Percentiles rank a stretch among this genome's conserved stretches.
Evolutionary conservation across 208 protist genomes (phyloP).

Genomic region (Wallacemonas sp.): DNA sequence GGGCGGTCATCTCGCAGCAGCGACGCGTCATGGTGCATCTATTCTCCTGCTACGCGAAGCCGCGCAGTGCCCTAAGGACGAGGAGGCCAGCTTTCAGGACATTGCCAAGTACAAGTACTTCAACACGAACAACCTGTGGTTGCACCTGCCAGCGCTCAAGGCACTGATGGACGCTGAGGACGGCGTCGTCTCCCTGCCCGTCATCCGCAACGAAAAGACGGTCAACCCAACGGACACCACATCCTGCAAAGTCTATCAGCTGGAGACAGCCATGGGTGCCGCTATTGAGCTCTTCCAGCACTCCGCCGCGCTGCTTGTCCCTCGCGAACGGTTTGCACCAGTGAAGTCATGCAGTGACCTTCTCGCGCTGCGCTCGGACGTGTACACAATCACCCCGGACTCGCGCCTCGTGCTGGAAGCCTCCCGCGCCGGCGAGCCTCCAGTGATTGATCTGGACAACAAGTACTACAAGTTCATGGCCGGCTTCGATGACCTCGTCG

Average conservation of each 20-base stretch:
- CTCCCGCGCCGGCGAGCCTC: slow-evolving; percentile 50
- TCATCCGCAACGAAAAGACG: slow-evolving; percentile 87
- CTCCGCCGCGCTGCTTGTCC: slow-evolving; percentile 89
- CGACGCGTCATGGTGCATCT: background rate
- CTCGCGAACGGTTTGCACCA: slow-evolving; percentile 96
- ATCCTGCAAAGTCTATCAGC: slow-evolving; percentile 78
- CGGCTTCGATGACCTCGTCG: slow-evolving; percentile 58
- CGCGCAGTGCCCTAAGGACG: slow-evolving; percentile 82
- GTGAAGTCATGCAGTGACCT: slow-evolving; percentile 98
- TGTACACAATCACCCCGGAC: slow-evolving; percentile 85
- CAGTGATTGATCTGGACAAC: slow-evolving; percentile 62
- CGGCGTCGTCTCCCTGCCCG: slow-evolving; percentile 67
- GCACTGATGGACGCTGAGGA: slow-evolving; percentile 51
- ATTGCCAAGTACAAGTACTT: slow-evolving; percentile 98
- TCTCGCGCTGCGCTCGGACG: slow-evolving; percentile 95
- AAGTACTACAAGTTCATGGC: slow-evolving; percentile 76
- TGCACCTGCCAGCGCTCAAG: slow-evolving; percentile 91
- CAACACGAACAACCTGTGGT: slow-evolving; percentile 99
- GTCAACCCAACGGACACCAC: slow-evolving; percentile 67
- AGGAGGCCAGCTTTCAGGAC: slow-evolving; percentile 95
- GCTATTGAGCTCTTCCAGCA: slow-evolving; percentile 94
- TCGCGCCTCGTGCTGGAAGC: slow-evolving; percentile 51
- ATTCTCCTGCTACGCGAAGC: slow-evolving; percentile 87
- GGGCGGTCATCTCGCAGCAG: slow-evolving; percentile 85
- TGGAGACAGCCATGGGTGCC: slow-evolving; percentile 93